phyloP scores from a whole-genome alignment of 257 asterid species.

The Solanum appendiculatum region DNA sequence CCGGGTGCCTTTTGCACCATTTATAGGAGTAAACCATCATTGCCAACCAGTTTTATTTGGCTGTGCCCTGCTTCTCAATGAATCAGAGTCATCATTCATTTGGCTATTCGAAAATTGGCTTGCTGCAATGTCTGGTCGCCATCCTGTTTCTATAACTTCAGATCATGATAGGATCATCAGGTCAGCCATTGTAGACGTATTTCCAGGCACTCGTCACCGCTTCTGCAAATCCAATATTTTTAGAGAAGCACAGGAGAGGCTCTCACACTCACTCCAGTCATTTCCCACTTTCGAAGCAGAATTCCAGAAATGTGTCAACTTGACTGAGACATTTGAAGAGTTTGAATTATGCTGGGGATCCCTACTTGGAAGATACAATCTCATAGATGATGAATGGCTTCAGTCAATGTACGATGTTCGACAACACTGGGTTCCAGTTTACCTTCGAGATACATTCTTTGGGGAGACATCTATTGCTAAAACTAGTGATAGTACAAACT shows the following conservation, averaged over 20 bases:
- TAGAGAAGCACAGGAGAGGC: constrained; percentile 80
- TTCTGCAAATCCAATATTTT: constrained; percentile 92
- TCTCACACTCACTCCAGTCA: constrained; percentile 53
- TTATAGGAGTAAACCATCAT: constrained; percentile 89
- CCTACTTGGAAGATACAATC: constrained; percentile 51
- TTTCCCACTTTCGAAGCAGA: constrained; percentile 70
- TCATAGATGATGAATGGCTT: constrained; percentile 71
- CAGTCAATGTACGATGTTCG: constrained; percentile 54
- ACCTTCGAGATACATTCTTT: constrained; percentile 71
- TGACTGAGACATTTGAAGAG: constrained; percentile 63
- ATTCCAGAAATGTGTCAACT: constrained; percentile 74
- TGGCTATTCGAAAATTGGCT: constrained; percentile 94
- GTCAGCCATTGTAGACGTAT: constrained; percentile 61
- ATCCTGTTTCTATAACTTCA: constrained; percentile 78
- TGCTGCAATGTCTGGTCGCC: constrained; percentile 58
- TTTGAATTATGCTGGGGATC: constrained; percentile 86
- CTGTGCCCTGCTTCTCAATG: constrained; percentile 74
- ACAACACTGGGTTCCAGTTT: constrained; percentile 81
- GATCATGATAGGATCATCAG: constrained; percentile 72
- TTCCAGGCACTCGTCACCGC: constrained; percentile 68
- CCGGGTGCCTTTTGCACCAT: constrained; percentile 80
- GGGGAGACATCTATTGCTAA: constrained; percentile 86
- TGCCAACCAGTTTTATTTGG: constrained; percentile 89
- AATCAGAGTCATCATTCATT: constrained; percentile 66
- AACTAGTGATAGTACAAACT: constrained; percentile 72